Base-by-base conservation (phyloP, 257 asterid genomes). In the Gentiana dahurica region DNA sequence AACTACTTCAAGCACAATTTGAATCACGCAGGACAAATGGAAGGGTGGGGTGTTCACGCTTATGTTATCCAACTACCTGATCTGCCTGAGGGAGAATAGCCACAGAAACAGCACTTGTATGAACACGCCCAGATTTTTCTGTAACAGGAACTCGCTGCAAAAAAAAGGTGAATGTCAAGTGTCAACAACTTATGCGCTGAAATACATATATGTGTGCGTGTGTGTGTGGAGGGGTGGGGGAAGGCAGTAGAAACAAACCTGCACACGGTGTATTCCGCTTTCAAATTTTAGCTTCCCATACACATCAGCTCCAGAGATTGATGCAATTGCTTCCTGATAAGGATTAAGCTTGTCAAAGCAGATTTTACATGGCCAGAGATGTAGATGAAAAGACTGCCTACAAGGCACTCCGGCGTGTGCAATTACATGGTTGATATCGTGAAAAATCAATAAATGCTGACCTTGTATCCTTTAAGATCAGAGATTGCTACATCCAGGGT, bases 241-340 rank as follows among this genome's bases (percentile, higher is more conserved):
- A 60, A 62, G 24, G 24, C 24, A 24, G 24, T 24, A 55, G 39
- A 62, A 62, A 32, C 51, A 43, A 73, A 84, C 98, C 96, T 90
- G 96, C 74, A 91, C 98, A 74, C 98, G 78, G 68, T 91, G 98
- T 74, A 91, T 70, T 72, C 98, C 98, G 71, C 97, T 85, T 78
- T 91, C 98, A 65, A 91, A 91, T 79, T 91, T 91, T 59, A 91
- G 68, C 74, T 88, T 91, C 57, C 97, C 97, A 65, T 81, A 91
- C 61, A 85, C 95, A 72, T 83, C 86, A 52, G 84, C 79, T 50
- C 98, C 98, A 65, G 89, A 81, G 64, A 91, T 80, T 60, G 95
- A 83, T 34, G 98, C 97, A 75, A 85, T 80, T 61, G 97, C 98
- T 77, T 91, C 97, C 97, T 87, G 80, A 50, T 43, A 49, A 64